Evolutionary conservation across 768 basidiomycete genomes (phyloP).

Genomic region (Agrocybe chaxingu): DNA sequence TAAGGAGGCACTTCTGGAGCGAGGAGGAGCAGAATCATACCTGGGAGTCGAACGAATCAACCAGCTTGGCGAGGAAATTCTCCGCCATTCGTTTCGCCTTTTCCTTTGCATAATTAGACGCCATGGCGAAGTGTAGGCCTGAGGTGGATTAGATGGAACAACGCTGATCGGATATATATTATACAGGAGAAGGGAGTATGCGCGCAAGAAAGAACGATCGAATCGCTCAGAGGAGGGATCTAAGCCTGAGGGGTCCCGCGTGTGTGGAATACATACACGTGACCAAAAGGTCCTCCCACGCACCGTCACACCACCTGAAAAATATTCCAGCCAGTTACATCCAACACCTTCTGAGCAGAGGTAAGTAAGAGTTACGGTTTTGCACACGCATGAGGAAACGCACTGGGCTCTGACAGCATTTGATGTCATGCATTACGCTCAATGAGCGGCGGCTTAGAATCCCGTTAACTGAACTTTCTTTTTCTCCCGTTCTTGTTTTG

Average conservation of each 20-base stretch:
- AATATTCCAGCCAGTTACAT: not conserved
- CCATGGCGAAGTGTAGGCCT: not conserved
- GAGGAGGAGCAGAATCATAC: constrained; percentile 1
- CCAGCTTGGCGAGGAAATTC: constrained; percentile 18
- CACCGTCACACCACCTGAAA: too few relatives aligned
- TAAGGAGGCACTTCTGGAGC: not conserved
- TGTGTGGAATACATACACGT: too few relatives aligned
- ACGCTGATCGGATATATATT: too few relatives aligned
- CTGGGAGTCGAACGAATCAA: constrained; percentile 16
- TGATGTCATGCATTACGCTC: constrained; percentile 48
- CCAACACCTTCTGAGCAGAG: not conserved
- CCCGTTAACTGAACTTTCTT: constrained; percentile 42
- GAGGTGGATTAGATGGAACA: too few relatives aligned
- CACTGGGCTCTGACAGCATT: constrained; percentile 56
- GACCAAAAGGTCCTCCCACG: too few relatives aligned
- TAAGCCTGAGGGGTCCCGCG: too few relatives aligned
- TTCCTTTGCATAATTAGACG: not conserved
- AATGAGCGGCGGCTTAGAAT: constrained; percentile 51
- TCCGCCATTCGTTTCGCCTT: constrained; percentile 8
- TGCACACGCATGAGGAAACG: constrained; percentile 42
- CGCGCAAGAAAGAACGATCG: too few relatives aligned
- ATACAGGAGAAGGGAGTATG: too few relatives aligned
- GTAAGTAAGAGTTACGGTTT: constrained; percentile 5
- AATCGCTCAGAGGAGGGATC: too few relatives aligned
- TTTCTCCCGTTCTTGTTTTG: constrained; percentile 7